Percentiles rank a stretch among this genome's conserved stretches.
phyloP scores from a whole-genome alignment of 345 rosid species.

The Sonneratia caseolaris region DNA sequence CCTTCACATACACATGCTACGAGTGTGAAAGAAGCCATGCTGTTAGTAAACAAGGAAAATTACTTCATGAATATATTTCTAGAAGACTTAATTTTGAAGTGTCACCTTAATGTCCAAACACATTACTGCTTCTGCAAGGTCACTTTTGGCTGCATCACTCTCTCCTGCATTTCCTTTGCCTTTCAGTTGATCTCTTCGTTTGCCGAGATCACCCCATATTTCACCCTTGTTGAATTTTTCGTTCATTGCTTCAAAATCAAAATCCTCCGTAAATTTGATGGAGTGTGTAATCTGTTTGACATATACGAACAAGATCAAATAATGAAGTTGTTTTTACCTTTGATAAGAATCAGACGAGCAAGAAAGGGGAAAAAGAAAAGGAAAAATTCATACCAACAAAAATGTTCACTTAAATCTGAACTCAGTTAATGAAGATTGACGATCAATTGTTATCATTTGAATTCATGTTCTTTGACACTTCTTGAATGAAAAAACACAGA shows the following conservation, averaged over 20 bases:
- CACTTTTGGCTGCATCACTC: constrained; percentile 17
- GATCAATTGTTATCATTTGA: not conserved
- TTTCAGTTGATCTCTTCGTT: constrained; percentile 9
- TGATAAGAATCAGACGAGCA: not conserved
- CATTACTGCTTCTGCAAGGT: constrained; percentile 14
- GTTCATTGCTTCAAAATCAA: constrained; percentile 38
- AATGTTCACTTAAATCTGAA: not conserved
- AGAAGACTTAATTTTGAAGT: not conserved
- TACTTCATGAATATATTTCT: not conserved
- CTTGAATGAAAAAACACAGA: not conserved
- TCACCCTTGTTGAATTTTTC: constrained; percentile 32
- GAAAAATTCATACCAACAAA: not conserved
- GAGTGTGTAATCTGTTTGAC: constrained; percentile 11
- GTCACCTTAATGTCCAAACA: constrained; percentile 12
- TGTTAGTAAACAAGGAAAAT: not conserved
- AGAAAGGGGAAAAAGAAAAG: not conserved
- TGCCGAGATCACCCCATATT: constrained; percentile 35
- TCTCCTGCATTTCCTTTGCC: constrained; percentile 9
- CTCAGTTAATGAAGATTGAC: not conserved
- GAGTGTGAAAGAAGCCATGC: not conserved
- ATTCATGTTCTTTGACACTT: not conserved
- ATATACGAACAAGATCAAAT: not conserved
- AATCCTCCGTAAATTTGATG: constrained; percentile 24
- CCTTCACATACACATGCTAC: constrained; percentile 29
- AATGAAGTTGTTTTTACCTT: not conserved